Conservation (phyloP, 768 basidiomycete genomes). For the Amanita subjunquillea region DNA sequence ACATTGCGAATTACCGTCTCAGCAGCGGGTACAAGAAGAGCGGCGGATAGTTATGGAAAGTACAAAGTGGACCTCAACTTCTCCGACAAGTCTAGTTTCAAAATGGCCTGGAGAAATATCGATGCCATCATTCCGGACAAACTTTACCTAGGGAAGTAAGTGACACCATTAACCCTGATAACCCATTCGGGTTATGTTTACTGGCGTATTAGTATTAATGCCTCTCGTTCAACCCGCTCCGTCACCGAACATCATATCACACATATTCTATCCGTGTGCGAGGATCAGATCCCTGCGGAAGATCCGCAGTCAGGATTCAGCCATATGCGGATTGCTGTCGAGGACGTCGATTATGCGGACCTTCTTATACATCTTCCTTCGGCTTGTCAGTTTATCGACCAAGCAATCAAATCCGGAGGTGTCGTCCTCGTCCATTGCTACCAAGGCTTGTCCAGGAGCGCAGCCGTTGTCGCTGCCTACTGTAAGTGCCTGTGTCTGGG, state of each 20-base stretch:
- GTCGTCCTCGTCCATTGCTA: conserved; percentile 58
- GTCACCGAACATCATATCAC: conserved; percentile 68
- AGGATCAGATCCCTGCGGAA: conserved; percentile 63
- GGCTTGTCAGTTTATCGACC: conserved; percentile 58
- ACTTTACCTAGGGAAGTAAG: conserved; percentile 70
- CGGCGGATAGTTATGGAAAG: conserved; percentile 6
- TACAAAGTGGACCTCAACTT: conserved; percentile 9
- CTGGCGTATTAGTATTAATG: conserved; percentile 39
- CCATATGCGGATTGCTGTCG: conserved; percentile 62
- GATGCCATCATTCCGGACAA: conserved; percentile 53
- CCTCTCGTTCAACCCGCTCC: conserved; percentile 61
- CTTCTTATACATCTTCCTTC: conserved; percentile 56
- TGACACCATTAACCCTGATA: conserved; percentile 17
- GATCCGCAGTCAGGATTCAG: conserved; percentile 55
- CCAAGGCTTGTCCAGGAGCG: conserved; percentile 57
- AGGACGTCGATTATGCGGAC: conserved; percentile 63
- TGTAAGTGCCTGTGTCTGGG: conserved; percentile 30
- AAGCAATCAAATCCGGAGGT: conserved; percentile 47
- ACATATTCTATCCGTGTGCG: conserved; percentile 72
- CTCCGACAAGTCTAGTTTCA: conserved; percentile 11
- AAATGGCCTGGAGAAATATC: conserved; percentile 58
- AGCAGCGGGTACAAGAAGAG: conserved; percentile 6
- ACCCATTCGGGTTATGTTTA: conserved; percentile 12
- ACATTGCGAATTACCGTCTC: not conserved
- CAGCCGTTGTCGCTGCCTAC: conserved; percentile 68